Percentiles rank a stretch among this genome's conserved stretches.
These are phyloP conservation scores for Centrapalus pauciflorus DNA, from an alignment of 129 eudicot species.

Conservation along the genomic window DNA sequence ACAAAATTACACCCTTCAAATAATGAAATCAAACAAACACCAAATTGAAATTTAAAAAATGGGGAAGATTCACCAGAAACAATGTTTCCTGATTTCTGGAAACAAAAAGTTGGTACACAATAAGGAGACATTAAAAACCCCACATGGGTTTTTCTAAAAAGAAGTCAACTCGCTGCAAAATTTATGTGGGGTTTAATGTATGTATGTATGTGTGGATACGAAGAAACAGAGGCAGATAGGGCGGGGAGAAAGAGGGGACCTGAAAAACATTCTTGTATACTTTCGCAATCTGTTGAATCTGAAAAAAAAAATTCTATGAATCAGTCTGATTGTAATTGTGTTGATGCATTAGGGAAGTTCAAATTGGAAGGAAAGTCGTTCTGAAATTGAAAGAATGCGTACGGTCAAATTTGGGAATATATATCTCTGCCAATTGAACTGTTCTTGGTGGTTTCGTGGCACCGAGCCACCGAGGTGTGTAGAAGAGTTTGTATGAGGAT, in stretches of 20 bases:
- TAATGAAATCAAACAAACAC: conserved; percentile 1
- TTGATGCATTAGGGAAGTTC: conserved; percentile 12
- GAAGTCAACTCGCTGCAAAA: conserved; percentile 20
- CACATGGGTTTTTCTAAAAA: conserved; percentile 31
- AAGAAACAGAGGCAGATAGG: conserved; percentile 22
- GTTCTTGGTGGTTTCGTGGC: conserved; percentile 28
- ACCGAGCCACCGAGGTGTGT: conserved; percentile 18
- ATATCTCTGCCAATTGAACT: background rate
- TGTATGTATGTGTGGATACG: background rate
- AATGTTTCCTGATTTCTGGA: conserved; percentile 39
- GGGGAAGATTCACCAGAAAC: conserved; percentile 14
- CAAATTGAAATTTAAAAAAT: background rate
- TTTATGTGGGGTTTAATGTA: conserved; percentile 27
- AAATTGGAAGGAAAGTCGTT: conserved; percentile 2
- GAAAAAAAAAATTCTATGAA: background rate
- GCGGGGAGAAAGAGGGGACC: conserved; percentile 20
- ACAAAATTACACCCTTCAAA: background rate
- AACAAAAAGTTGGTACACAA: conserved; percentile 25
- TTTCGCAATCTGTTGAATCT: conserved; percentile 4
- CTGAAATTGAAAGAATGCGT: conserved; percentile 3
- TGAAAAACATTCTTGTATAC: conserved; percentile 28
- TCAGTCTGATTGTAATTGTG: conserved; percentile 1
- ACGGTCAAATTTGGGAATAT: conserved; percentile 22
- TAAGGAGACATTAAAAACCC: conserved; percentile 35
- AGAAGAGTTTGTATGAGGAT: background rate